Conservation (phyloP, 1,284 basidiomycete genomes). For the Moniliophthora roreri region DNA sequence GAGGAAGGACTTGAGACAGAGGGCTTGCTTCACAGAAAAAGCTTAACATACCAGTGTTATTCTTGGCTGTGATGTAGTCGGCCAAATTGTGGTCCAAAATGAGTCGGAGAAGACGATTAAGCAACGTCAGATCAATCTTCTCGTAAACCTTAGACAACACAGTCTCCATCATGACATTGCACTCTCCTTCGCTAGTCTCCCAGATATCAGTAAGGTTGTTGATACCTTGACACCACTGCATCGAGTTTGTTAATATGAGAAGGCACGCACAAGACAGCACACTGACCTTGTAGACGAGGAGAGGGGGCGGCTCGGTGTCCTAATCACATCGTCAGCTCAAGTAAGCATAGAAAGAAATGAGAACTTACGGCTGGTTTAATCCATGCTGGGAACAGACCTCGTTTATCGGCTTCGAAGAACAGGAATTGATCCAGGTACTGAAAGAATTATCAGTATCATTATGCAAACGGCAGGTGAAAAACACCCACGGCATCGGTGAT, state of each 20-base stretch:
- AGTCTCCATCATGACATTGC: slow-evolving; percentile 97
- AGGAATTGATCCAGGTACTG: slow-evolving; percentile 91
- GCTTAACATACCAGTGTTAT: slow-evolving; percentile 70
- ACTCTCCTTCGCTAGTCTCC: slow-evolving; percentile 96
- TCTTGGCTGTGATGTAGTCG: slow-evolving; percentile 97
- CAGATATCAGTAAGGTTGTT: slow-evolving; percentile 94
- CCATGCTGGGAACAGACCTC: slow-evolving; percentile 95
- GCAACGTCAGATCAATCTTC: slow-evolving; percentile 93
- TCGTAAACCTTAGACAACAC: slow-evolving; percentile 95
- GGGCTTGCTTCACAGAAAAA: neutral
- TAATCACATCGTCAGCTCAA: slow-evolving; percentile 22
- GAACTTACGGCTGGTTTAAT: slow-evolving; percentile 82
- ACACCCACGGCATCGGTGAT: slow-evolving; percentile 86
- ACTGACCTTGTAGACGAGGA: slow-evolving; percentile 90
- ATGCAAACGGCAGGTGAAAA: neutral
- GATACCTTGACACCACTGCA: slow-evolving; percentile 85
- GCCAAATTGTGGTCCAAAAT: slow-evolving; percentile 97
- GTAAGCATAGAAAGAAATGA: neutral
- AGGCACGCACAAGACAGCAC: neutral
- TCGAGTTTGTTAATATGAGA: neutral
- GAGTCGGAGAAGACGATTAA: slow-evolving; percentile 90
- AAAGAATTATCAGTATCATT: slow-evolving; percentile 21
- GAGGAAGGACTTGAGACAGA: slow-evolving; percentile 9
- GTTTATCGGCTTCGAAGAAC: slow-evolving; percentile 94
- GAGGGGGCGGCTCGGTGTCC: slow-evolving; percentile 93